Evolutionary conservation across 257 asterid genomes (phyloP).

Genomic region (Echites panduratus): DNA sequence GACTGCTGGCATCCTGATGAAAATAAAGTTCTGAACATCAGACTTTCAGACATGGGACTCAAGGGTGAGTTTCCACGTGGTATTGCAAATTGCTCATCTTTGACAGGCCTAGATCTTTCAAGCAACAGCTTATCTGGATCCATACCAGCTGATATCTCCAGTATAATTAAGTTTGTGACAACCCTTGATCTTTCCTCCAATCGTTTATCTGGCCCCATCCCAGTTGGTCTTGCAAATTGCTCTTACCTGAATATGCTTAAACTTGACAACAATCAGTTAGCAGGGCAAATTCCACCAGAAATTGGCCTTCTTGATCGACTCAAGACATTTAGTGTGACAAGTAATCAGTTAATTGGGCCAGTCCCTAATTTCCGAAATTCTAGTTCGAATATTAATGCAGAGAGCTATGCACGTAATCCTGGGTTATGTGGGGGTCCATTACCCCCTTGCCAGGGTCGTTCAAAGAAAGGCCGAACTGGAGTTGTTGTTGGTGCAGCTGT

Average conservation of each 20-base stretch:
- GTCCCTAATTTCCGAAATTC: constrained; percentile 26
- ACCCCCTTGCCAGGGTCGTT: constrained; percentile 23
- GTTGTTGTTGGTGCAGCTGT: constrained; percentile 33
- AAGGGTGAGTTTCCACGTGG: constrained; percentile 74
- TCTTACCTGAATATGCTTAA: constrained; percentile 42
- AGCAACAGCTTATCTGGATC: constrained; percentile 47
- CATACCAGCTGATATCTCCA: constrained; percentile 53
- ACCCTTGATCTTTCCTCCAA: constrained; percentile 77
- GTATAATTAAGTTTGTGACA: constrained; percentile 26
- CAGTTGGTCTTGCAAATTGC: constrained; percentile 48
- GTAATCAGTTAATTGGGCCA: constrained; percentile 27
- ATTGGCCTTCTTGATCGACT: constrained; percentile 30
- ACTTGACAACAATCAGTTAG: constrained; percentile 51
- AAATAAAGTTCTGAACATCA: constrained; percentile 57
- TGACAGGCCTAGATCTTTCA: constrained; percentile 79
- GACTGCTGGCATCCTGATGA: constrained; percentile 79
- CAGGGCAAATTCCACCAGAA: constrained; percentile 32
- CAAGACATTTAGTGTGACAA: constrained; percentile 29
- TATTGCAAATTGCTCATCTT: constrained; percentile 40
- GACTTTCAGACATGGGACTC: constrained; percentile 58
- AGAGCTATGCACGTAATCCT: constrained; percentile 39
- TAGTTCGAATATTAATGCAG: constrained; percentile 9
- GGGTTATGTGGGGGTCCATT: constrained; percentile 62
- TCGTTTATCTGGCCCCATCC: constrained; percentile 57
- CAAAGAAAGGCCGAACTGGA: constrained; percentile 25